These are phyloP conservation scores for Pinus tabuliformis DNA, from an alignment of 75 land plant species.

Conservation along the genomic window DNA sequence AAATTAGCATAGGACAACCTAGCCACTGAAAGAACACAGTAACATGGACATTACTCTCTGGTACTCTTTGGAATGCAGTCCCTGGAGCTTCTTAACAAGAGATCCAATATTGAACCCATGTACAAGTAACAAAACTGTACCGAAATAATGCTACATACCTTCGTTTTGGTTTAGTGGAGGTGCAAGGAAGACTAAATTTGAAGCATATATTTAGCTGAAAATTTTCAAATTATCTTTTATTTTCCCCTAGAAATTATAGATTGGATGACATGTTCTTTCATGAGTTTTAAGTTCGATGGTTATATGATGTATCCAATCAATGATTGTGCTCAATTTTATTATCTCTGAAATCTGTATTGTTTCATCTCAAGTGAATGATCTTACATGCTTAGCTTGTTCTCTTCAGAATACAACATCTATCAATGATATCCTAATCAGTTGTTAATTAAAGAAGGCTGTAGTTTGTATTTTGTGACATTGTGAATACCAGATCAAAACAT, in stretches of 20 bases:
- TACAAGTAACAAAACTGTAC: no score
- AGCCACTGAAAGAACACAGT: neutral
- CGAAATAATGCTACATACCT: no score
- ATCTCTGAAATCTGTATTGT: neutral
- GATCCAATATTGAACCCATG: neutral
- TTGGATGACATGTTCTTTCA: neutral
- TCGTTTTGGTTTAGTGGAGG: neutral
- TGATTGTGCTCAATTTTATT: neutral
- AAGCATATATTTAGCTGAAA: neutral
- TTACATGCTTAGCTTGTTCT: neutral
- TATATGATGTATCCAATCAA: neutral
- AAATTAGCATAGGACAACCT: neutral
- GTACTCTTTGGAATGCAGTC: neutral
- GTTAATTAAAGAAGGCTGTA: neutral
- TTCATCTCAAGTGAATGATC: neutral
- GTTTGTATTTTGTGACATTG: neutral
- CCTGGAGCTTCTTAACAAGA: neutral
- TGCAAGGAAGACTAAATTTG: neutral
- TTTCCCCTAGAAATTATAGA: neutral
- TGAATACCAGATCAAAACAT: neutral
- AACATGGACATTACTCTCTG: neutral
- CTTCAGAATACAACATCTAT: neutral
- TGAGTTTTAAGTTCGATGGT: neutral
- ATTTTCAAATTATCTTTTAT: neutral
- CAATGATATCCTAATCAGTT: neutral